Conservation (phyloP, 1,139 yeast species). For the Debaryomyces psychrophilus region DNA sequence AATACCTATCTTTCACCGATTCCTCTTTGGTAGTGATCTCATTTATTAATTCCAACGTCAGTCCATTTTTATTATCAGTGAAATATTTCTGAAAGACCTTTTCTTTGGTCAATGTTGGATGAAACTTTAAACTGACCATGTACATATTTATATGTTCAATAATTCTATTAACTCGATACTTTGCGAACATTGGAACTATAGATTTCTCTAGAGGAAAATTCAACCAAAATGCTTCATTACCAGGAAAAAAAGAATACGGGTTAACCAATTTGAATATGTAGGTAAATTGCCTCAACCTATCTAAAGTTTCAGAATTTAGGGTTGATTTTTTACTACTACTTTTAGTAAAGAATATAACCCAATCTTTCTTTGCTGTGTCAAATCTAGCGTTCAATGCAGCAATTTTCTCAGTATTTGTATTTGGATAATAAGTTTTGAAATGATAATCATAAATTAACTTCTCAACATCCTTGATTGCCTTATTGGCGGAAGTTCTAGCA, state of each 20-base stretch:
- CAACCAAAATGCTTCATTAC: slow-evolving; percentile 39
- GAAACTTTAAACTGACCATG: slow-evolving; percentile 40
- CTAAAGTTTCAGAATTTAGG: slow-evolving; percentile 32
- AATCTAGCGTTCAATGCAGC: slow-evolving; percentile 39
- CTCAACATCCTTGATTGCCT: slow-evolving; percentile 40
- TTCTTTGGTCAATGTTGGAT: slow-evolving; percentile 24
- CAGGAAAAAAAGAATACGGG: slow-evolving; percentile 44
- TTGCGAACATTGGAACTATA: slow-evolving; percentile 38
- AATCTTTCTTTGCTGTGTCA: slow-evolving; percentile 35
- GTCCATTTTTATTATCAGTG: slow-evolving; percentile 22
- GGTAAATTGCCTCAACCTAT: slow-evolving; percentile 41
- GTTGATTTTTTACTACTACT: slow-evolving; percentile 24
- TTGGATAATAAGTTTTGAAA: slow-evolving; percentile 31
- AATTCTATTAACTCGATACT: slow-evolving; percentile 48
- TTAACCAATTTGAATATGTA: slow-evolving; percentile 36
- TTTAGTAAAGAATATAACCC: slow-evolving; percentile 34
- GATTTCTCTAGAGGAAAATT: slow-evolving; percentile 34
- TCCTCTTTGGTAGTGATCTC: slow-evolving; percentile 25
- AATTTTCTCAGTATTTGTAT: slow-evolving; percentile 15
- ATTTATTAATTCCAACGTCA: slow-evolving; percentile 40
- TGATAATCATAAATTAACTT: slow-evolving; percentile 44
- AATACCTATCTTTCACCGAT: slow-evolving; percentile 19
- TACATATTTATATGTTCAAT: slow-evolving; percentile 52
- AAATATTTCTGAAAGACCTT: slow-evolving; percentile 50
- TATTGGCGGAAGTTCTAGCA: slow-evolving; percentile 35